Percentiles rank a stretch among this genome's conserved stretches.
These are phyloP conservation scores for Geranium brycei DNA, from an alignment of 345 rosid species.

Conservation along the genomic window DNA sequence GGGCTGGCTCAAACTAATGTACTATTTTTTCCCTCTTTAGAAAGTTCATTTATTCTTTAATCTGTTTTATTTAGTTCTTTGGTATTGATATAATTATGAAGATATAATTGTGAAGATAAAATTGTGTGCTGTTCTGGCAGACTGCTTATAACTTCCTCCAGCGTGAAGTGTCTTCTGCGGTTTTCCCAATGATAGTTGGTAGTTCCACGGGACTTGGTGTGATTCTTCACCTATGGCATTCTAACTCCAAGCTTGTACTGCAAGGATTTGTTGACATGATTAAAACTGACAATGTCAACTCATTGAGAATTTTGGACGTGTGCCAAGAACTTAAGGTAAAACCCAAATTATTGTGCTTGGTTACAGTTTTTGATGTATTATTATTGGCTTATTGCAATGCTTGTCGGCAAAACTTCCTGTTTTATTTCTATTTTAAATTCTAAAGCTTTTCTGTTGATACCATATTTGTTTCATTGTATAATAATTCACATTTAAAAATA, in stretches of 20 bases:
- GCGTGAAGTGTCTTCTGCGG: conserved; percentile 47
- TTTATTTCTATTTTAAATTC: too few species aligned
- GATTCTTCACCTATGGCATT: conserved; percentile 67
- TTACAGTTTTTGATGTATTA: neutral
- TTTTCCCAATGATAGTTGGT: conserved; percentile 52
- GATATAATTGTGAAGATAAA: neutral
- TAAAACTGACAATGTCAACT: conserved; percentile 39
- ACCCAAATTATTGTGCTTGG: neutral
- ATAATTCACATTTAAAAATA: too few species aligned
- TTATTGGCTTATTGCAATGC: too few species aligned
- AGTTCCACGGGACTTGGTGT: conserved; percentile 38
- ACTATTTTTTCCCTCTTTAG: conserved; percentile 1
- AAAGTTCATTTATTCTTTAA: neutral
- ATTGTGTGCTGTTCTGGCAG: conserved; percentile 30
- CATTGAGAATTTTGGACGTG: conserved; percentile 49
- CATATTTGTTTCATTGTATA: too few species aligned
- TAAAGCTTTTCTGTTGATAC: too few species aligned
- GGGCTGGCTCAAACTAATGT: conserved; percentile 81
- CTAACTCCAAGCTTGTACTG: conserved; percentile 53
- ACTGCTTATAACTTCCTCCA: conserved; percentile 75
- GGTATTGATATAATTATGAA: neutral
- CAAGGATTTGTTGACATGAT: conserved; percentile 57
- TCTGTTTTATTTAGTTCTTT: too few species aligned
- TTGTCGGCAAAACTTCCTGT: too few species aligned
- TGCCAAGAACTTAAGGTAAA: conserved; percentile 80